Evolutionary conservation across 2,329 filamentous ascomycete species (phyloP).

Genomic region (Sclerotinia borealis): DNA sequence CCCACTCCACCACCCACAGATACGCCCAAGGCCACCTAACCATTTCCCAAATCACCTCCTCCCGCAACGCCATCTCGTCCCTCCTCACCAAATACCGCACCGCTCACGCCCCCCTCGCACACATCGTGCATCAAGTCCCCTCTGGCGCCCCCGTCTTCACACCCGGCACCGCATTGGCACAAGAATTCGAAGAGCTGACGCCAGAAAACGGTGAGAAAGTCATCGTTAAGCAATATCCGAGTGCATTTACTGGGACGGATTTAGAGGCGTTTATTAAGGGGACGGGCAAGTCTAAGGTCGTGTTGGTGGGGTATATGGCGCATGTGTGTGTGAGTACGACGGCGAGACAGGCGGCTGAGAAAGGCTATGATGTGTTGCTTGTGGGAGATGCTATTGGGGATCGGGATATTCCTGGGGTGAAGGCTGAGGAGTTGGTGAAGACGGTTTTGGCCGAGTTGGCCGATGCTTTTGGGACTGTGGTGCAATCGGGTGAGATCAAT

Average conservation of each 20-base stretch:
- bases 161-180: constrained; percentile 50
- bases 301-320: constrained; percentile 56
- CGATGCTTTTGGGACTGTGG: constrained; percentile 57
- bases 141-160: constrained; percentile 62
- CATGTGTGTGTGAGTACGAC: constrained; percentile 62
- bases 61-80: constrained; percentile 49
- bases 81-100: constrained; percentile 56
- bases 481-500: constrained; percentile 34
- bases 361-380: constrained; percentile 58
- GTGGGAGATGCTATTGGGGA: constrained; percentile 59
- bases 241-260: constrained; percentile 54
- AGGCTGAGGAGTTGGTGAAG: constrained; percentile 45
- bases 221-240: constrained; percentile 52
- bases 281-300: constrained; percentile 51
- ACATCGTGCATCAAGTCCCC: constrained; percentile 55
- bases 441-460: constrained; percentile 52
- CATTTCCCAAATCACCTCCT: constrained; percentile 46
- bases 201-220: constrained; percentile 48
- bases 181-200: constrained; percentile 54
- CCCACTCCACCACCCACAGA: constrained; percentile 16
- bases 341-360: constrained; percentile 52
- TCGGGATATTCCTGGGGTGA: constrained; percentile 54
- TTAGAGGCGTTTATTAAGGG: constrained; percentile 49
- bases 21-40: constrained; percentile 50
- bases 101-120: constrained; percentile 47